Conservation (phyloP, 805 yeast genomes). For the Teunomyces tritomae region DNA sequence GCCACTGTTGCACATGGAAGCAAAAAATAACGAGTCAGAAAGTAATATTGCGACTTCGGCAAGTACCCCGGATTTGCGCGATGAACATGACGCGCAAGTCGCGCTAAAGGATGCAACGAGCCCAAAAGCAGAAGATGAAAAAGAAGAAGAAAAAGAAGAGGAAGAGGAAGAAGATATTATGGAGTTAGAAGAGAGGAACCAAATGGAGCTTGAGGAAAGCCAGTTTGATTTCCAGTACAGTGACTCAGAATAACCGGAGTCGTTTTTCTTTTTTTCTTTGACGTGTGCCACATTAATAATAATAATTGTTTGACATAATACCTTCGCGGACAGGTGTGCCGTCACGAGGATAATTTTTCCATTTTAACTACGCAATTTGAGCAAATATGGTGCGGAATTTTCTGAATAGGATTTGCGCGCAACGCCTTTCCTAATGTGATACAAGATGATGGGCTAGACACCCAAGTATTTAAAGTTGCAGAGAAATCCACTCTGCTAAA, state of each 20-base stretch:
- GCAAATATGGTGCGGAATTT: not conserved
- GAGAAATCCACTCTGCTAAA: not conserved
- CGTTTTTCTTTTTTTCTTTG: not conserved
- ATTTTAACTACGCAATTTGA: not conserved
- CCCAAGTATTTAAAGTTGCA: not conserved
- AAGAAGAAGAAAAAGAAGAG: not conserved
- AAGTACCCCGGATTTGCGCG: not conserved
- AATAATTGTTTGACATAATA: not conserved
- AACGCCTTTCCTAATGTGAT: not conserved
- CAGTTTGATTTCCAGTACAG: constrained; percentile 19
- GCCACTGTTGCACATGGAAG: not conserved
- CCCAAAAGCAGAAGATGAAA: not conserved
- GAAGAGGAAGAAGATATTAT: not conserved
- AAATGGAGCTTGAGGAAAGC: constrained; percentile 14
- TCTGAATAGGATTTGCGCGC: not conserved
- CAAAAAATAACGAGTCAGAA: not conserved
- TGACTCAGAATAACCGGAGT: constrained; percentile 7
- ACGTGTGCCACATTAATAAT: not conserved
- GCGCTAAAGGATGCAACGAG: not conserved
- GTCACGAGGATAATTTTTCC: not conserved
- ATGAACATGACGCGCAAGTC: not conserved
- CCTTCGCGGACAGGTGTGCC: not conserved
- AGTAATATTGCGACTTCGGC: not conserved
- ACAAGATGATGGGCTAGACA: not conserved
- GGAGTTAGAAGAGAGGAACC: constrained; percentile 7